A percentile compares a stretch with the other conserved stretches of the same genome.
Evolutionary conservation across 1,284 basidiomycete genomes (phyloP).

Genomic region (Blastosporella zonata): DNA sequence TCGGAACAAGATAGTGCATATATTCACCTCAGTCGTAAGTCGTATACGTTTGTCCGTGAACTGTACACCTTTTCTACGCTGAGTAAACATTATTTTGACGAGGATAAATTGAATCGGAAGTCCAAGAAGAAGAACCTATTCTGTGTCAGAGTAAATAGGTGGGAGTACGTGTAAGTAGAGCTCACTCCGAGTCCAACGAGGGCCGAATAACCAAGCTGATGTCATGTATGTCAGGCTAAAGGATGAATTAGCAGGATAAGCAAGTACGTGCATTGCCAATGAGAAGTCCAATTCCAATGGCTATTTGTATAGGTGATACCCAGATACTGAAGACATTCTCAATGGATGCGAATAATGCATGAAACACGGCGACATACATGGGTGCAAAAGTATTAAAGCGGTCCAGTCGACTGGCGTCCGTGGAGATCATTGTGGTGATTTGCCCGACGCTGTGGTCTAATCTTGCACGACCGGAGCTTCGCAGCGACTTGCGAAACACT

Average conservation of each 20-base stretch:
- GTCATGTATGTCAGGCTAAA: slow-evolving; percentile 5
- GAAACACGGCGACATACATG: slow-evolving; percentile 35
- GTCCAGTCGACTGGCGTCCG: slow-evolving; percentile 56
- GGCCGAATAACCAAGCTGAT: slow-evolving; percentile 64
- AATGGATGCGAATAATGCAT: not conserved
- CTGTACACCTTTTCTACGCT: slow-evolving; percentile 62
- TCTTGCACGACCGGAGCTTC: slow-evolving; percentile 62
- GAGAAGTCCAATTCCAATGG: slow-evolving; percentile 63
- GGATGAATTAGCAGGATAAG: not conserved
- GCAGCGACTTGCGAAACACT: slow-evolving; percentile 70
- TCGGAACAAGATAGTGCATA: not conserved
- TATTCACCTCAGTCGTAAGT: slow-evolving; percentile 57
- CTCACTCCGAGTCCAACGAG: slow-evolving; percentile 67
- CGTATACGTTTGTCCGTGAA: slow-evolving; percentile 71
- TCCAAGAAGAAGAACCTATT: slow-evolving; percentile 49
- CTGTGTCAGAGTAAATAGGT: not conserved
- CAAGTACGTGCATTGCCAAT: slow-evolving; percentile 47
- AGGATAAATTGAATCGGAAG: slow-evolving; percentile 63
- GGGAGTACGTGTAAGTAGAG: not conserved
- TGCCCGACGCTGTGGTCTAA: slow-evolving; percentile 60
- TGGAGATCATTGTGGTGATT: slow-evolving; percentile 70
- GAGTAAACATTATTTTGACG: slow-evolving; percentile 61
- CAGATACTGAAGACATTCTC: slow-evolving; percentile 38
- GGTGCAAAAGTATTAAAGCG: slow-evolving; percentile 44
- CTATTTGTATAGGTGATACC: slow-evolving; percentile 57